Percentiles rank a stretch among this genome's conserved stretches.
phyloP scores from a whole-genome alignment of 495 filamentous ascomycete species.

The Pyrenula aspistea region DNA sequence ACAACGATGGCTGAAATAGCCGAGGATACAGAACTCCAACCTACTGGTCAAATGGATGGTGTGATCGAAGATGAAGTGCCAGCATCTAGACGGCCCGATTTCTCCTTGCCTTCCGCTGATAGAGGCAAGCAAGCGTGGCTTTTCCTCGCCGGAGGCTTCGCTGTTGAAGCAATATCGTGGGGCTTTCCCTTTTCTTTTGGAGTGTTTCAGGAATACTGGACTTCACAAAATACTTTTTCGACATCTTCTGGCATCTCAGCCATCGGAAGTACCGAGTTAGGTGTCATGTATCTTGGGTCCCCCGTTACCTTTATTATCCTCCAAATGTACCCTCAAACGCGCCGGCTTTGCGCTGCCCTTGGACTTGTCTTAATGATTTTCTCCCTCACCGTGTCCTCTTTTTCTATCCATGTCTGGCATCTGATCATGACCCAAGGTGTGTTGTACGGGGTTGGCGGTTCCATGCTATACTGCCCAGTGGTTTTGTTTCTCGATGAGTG shows the following conservation, averaged over 20 bases:
- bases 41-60: background rate
- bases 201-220: constrained; percentile 48
- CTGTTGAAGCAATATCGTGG: constrained; percentile 56
- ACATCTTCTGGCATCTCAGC: constrained; percentile 29
- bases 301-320: constrained; percentile 31
- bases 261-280: constrained; percentile 20
- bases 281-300: constrained; percentile 37
- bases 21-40: background rate
- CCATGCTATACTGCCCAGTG: constrained; percentile 30
- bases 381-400: constrained; percentile 29
- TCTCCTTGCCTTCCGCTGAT: constrained; percentile 41
- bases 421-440: constrained; percentile 40
- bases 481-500: constrained; percentile 41
- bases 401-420: constrained; percentile 26
- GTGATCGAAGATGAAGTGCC: background rate
- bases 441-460: constrained; percentile 32
- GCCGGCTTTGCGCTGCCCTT: constrained; percentile 21
- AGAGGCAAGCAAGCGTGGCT: constrained; percentile 52
- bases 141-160: constrained; percentile 48
- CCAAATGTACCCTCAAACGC: constrained; percentile 23
- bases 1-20: background rate
- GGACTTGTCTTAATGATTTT: constrained; percentile 30
- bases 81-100: background rate
- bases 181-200: constrained; percentile 56
- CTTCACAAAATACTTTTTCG: constrained; percentile 31